Conservation (phyloP, 192 early-diverging fungal genomes). For the Powellomyces hirtus region DNA sequence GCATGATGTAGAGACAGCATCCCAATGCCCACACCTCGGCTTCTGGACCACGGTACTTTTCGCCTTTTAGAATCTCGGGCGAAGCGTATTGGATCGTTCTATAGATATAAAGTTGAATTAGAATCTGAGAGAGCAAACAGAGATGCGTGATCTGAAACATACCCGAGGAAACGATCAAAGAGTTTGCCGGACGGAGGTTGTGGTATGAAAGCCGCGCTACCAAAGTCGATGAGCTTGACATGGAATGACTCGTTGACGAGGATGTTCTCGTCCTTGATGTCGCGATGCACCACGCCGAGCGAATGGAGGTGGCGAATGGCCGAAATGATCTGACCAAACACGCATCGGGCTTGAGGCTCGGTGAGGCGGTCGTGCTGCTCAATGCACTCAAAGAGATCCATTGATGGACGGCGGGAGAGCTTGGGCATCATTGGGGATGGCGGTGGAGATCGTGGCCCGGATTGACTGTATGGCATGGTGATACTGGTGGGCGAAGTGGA, state of each 20-base stretch:
- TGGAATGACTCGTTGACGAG: constrained; percentile 47
- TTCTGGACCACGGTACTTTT: constrained; percentile 48
- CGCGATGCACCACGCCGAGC: constrained; percentile 49
- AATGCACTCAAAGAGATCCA: constrained; percentile 59
- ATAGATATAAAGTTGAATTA: neutral
- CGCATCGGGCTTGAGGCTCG: constrained; percentile 25
- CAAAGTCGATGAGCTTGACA: constrained; percentile 61
- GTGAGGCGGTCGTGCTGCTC: constrained; percentile 42
- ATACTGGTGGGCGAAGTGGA: neutral
- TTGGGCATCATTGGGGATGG: constrained; percentile 18
- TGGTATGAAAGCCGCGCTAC: constrained; percentile 40
- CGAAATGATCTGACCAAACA: constrained; percentile 41
- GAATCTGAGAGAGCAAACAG: too few species aligned
- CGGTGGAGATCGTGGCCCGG: constrained; percentile 16
- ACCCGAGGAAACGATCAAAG: constrained; percentile 45
- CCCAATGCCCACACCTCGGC: constrained; percentile 62
- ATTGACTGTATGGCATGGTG: neutral
- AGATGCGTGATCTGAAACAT: neutral
- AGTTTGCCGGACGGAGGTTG: constrained; percentile 16
- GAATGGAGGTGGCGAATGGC: constrained; percentile 45
- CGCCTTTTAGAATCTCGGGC: constrained; percentile 54
- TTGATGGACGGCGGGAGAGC: constrained; percentile 21
- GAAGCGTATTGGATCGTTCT: constrained; percentile 52
- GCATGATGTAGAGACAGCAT: constrained; percentile 57
- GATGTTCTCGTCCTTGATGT: constrained; percentile 64